phyloP scores from a whole-genome alignment of 2,329 filamentous ascomycete species.

The Colletotrichum paranaense region DNA sequence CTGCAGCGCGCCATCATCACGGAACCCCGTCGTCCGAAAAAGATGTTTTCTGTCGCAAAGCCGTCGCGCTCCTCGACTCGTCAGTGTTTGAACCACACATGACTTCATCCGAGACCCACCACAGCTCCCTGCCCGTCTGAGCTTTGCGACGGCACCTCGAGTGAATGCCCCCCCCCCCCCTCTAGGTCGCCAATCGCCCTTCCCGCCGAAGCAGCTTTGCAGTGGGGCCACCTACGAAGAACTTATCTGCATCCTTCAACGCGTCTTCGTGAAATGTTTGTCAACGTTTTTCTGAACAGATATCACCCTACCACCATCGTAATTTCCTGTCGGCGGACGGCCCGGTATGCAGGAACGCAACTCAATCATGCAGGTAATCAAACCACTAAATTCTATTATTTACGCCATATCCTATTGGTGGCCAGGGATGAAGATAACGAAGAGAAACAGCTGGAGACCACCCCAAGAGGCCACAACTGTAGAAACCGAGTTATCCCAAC shows the following conservation, averaged over 20 bases:
- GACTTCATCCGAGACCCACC: conserved; percentile 22
- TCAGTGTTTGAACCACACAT: conserved; percentile 1
- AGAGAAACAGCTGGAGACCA: conserved; percentile 48
- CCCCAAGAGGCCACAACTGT: conserved; percentile 35
- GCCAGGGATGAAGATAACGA: conserved; percentile 53
- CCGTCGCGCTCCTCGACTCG: neutral
- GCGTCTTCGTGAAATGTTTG: conserved; percentile 25
- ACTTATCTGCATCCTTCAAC: conserved; percentile 30
- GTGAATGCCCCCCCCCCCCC: neutral
- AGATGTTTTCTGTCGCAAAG: conserved; percentile 10
- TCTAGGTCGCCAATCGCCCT: neutral
- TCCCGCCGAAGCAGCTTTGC: neutral
- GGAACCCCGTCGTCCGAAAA: conserved; percentile 9
- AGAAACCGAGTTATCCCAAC: conserved; percentile 61
- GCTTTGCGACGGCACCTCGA: conserved; percentile 9
- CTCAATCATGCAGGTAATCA: conserved; percentile 35
- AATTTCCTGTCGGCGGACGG: conserved; percentile 10
- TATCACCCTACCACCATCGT: neutral
- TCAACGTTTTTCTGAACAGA: conserved; percentile 2
- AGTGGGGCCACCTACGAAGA: conserved; percentile 12
- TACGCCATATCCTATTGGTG: conserved; percentile 26
- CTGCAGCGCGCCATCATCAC: conserved; percentile 16
- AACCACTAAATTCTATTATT: conserved; percentile 27
- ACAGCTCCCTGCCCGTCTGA: conserved; percentile 16
- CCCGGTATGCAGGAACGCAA: conserved; percentile 29